Percentiles rank a stretch among this genome's conserved stretches.
Conservation (phyloP, 306 rosid species). For the Fragaria ananassa region DNA sequence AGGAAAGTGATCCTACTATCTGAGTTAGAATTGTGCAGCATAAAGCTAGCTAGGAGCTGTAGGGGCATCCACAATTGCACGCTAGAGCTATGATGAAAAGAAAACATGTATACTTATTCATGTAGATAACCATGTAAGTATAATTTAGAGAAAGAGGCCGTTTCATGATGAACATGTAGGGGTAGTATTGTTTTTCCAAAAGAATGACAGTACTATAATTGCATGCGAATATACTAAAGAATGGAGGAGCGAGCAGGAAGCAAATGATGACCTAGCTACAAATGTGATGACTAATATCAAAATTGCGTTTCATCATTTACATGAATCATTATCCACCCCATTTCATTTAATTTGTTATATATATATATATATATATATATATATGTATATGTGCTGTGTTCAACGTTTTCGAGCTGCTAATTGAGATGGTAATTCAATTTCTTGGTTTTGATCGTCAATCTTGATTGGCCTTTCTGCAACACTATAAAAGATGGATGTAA, state of each 20-base stretch:
- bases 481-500: too few relatives aligned
- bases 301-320: constrained; percentile 1
- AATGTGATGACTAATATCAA: not conserved
- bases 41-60: not conserved
- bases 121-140: not conserved
- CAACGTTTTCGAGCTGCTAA: not conserved
- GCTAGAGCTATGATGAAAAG: not conserved
- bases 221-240: not conserved
- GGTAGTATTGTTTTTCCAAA: not conserved
- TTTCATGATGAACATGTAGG: not conserved
- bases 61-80: not conserved
- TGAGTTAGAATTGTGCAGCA: too few relatives aligned
- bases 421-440: not conserved
- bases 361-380: too few relatives aligned
- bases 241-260: constrained; percentile 7
- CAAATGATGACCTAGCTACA: not conserved
- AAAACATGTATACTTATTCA: not conserved
- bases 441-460: not conserved
- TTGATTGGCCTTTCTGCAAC: not conserved
- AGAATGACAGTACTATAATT: not conserved
- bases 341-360: not conserved
- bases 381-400: not conserved
- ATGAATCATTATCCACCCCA: not conserved
- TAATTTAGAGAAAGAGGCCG: not conserved
- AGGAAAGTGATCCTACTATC: too few relatives aligned